Percentiles rank a stretch among this genome's conserved stretches.
phyloP scores from a whole-genome alignment of 768 basidiomycete genomes.

The Russula emetica region DNA sequence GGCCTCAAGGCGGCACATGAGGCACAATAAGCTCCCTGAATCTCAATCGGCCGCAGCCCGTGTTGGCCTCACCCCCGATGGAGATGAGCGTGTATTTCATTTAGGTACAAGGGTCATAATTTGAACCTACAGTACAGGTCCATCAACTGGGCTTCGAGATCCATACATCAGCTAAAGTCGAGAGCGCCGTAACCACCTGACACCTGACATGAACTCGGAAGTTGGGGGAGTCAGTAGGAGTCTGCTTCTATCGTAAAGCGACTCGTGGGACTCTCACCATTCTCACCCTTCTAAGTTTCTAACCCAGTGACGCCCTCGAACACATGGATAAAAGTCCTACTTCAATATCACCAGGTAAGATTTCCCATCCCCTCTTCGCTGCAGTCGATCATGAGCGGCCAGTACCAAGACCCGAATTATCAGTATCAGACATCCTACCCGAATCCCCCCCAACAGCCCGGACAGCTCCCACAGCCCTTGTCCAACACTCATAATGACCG shows the following conservation, averaged over 20 bases:
- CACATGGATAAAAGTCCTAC: constrained; percentile 5
- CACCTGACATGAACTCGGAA: not conserved
- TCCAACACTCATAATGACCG: not conserved
- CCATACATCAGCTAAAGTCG: constrained; percentile 8
- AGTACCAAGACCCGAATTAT: not conserved
- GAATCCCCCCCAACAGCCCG: not conserved
- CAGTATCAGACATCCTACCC: not conserved
- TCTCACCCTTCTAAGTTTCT: not conserved
- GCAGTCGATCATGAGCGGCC: not conserved
- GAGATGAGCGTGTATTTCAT: not conserved
- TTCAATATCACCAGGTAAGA: not conserved
- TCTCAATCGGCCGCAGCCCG: not conserved
- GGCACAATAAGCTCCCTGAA: not conserved
- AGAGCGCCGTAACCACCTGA: constrained; percentile 13
- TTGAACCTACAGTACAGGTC: not conserved
- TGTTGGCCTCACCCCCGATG: not conserved
- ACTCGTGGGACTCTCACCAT: not conserved
- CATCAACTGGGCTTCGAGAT: constrained; percentile 1
- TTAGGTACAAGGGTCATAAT: not conserved
- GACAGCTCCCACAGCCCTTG: not conserved
- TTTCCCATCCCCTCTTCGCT: not conserved
- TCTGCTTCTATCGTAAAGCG: constrained; percentile 8
- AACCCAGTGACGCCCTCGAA: not conserved
- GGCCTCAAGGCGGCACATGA: constrained; percentile 2
- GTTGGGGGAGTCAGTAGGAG: not conserved